Evolutionary conservation across 495 filamentous ascomycete species (phyloP).

Genomic region (Amphirosellinia nigrospora): DNA sequence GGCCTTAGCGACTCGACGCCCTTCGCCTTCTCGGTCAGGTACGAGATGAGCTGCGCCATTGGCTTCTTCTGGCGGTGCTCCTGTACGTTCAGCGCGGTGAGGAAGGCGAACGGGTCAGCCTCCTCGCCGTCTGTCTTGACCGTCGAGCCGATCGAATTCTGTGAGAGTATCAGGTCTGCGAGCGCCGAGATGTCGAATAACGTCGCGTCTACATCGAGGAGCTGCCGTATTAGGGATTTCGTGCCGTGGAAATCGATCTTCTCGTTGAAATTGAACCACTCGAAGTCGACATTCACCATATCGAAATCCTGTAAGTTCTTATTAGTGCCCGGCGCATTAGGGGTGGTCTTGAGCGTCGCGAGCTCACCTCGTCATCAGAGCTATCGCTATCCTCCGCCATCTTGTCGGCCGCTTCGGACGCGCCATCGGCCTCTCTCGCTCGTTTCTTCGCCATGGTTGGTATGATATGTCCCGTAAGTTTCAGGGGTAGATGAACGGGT

Average conservation of each 20-base stretch:
- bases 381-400: conserved; percentile 58
- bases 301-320: conserved; percentile 71
- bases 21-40: conserved; percentile 68
- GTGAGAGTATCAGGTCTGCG: conserved; percentile 85
- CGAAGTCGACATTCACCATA: conserved; percentile 95
- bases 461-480: not conserved
- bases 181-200: conserved; percentile 87
- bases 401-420: conserved; percentile 48
- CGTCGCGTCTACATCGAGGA: conserved; percentile 87
- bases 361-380: conserved; percentile 48
- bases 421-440: conserved; percentile 51
- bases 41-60: conserved; percentile 70
- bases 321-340: not conserved
- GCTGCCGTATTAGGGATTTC: conserved; percentile 86
- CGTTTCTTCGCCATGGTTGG: conserved; percentile 55
- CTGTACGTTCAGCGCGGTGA: conserved; percentile 84
- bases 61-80: conserved; percentile 79
- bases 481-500: not conserved
- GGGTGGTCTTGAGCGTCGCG: not conserved
- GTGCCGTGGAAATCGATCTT: conserved; percentile 93
- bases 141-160: conserved; percentile 87
- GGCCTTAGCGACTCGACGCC: conserved; percentile 59
- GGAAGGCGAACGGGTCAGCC: conserved; percentile 91
- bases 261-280: conserved; percentile 95
- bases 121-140: conserved; percentile 96